phyloP scores from a whole-genome alignment of 306 rosid genomes.

The Fagus sylvatica region DNA sequence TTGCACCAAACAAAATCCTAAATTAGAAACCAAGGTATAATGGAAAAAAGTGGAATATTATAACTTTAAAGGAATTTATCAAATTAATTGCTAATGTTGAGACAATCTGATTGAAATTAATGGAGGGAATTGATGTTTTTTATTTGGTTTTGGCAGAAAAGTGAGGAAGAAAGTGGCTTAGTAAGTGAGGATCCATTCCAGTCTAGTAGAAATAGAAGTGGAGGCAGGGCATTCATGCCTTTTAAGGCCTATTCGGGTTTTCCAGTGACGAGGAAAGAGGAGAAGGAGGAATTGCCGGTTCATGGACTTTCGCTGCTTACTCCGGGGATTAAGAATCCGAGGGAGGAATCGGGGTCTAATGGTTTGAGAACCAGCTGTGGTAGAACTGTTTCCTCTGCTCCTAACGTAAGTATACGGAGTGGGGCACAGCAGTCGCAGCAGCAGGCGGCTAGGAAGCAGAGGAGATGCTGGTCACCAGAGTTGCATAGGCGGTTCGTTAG shows the following conservation, averaged over 20 bases:
- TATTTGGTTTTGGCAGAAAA: constrained; percentile 43
- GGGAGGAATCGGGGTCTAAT: constrained; percentile 57
- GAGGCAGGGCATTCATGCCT: constrained; percentile 53
- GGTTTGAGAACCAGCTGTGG: constrained; percentile 54
- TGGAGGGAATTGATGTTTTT: not conserved
- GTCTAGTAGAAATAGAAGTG: constrained; percentile 45
- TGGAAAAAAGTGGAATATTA: not conserved
- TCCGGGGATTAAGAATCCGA: constrained; percentile 54
- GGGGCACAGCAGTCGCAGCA: constrained; percentile 36
- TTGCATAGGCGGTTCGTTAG: constrained; percentile 79
- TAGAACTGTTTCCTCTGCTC: constrained; percentile 50
- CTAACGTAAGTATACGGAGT: constrained; percentile 35
- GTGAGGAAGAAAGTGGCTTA: constrained; percentile 41
- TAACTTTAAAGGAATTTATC: not conserved
- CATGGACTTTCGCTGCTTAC: constrained; percentile 68
- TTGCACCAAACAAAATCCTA: constrained; percentile 35
- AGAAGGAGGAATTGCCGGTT: constrained; percentile 56
- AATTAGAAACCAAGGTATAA: constrained; percentile 61
- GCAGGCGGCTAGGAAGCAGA: constrained; percentile 70
- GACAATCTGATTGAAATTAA: not conserved
- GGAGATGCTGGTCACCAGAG: constrained; percentile 98
- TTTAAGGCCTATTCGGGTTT: constrained; percentile 54
- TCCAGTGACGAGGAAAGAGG: constrained; percentile 54
- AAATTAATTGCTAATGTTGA: not conserved
- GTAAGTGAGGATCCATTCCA: constrained; percentile 52